Evolutionary conservation across 106 monocot genomes (phyloP), one percentile per base, ranked within the genome.

Genomic region (Iris macrosiphon): DNA sequence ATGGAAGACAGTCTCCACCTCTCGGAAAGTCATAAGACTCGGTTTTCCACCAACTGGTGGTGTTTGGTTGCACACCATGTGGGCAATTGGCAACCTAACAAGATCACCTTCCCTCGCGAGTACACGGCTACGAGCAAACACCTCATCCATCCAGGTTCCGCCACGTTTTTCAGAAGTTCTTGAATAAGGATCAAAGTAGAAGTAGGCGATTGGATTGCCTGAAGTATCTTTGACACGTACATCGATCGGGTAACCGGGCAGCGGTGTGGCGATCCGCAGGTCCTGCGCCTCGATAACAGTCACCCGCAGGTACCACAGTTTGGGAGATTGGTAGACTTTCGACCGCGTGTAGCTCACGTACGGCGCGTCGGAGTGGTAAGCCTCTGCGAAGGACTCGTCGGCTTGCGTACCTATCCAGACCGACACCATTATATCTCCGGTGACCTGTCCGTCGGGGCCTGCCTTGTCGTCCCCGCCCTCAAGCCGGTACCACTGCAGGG

Each of bases 1-100:
- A 78, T 98, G 96, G 63, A 98, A 98, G 18, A 98, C 90, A 21
- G 96, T 98, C 63, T 98, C 96, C 62, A 98, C 96, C 96, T 98
- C 96, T 22, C 83, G 90, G 61, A 98, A 98, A 35, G 96, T 90
- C 96, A 98, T 98, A 19, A 98, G 75, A 72, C 96, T 98, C 19
- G 96, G 96, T 43, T 98, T 98, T 22, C 48, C 78, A 52, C 86
- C 96, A 60, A 98, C 80, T 33, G 96, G 96, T n/a, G 96, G 96
- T 35, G 72, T 83, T 74, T 98, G 96, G 67, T 98, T 98, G 70
- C 96, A 98, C 49, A 98, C 90, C 79, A 98, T 80, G 40, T 98
- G 90, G 15, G 96, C 96, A 64, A 87, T 27, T 63, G 96, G 96
- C 52, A 98, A 67, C 59, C 96, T 80, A 62, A 83, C 75, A 57